These are phyloP conservation scores for Xylaria scruposa DNA, from an alignment of 495 filamentous ascomycete genomes.

Conservation along the genomic window DNA sequence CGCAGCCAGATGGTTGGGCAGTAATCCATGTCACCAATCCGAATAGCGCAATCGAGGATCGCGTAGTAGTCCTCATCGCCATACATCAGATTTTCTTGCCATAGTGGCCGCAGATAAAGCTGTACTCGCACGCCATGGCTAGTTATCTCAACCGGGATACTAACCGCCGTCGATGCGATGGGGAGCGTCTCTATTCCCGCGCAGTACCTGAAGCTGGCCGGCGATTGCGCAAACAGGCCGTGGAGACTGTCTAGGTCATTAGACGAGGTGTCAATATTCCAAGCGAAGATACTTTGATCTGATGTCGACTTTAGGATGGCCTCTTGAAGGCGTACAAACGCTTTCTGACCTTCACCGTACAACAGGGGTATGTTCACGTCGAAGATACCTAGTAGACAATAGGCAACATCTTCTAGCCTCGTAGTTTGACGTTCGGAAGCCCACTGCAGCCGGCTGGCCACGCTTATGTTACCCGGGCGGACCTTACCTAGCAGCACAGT, in stretches of 20 bases:
- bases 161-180: conserved; percentile 3
- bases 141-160: conserved; percentile 3
- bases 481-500: conserved; percentile 25
- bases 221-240: background rate
- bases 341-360: conserved; percentile 34
- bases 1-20: background rate
- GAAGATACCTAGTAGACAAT: conserved; percentile 34
- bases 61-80: background rate
- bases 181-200: background rate
- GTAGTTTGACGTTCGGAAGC: conserved; percentile 27
- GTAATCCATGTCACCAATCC: background rate
- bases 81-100: conserved; percentile 2
- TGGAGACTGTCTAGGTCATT: background rate
- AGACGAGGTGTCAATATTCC: background rate
- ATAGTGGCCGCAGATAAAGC: background rate
- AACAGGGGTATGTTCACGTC: conserved; percentile 36
- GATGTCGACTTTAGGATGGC: conserved; percentile 29
- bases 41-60: background rate
- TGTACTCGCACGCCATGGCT: background rate
- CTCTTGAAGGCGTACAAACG: conserved; percentile 31
- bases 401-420: conserved; percentile 31
- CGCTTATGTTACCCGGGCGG: conserved; percentile 25
- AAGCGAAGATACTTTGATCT: conserved; percentile 30
- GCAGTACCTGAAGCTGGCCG: background rate
- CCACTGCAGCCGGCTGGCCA: conserved; percentile 31